Evolutionary conservation across 2,329 filamentous ascomycete genomes (phyloP), one percentile per base, ranked within the genome.

Genomic region (Paradendryphiella salina): DNA sequence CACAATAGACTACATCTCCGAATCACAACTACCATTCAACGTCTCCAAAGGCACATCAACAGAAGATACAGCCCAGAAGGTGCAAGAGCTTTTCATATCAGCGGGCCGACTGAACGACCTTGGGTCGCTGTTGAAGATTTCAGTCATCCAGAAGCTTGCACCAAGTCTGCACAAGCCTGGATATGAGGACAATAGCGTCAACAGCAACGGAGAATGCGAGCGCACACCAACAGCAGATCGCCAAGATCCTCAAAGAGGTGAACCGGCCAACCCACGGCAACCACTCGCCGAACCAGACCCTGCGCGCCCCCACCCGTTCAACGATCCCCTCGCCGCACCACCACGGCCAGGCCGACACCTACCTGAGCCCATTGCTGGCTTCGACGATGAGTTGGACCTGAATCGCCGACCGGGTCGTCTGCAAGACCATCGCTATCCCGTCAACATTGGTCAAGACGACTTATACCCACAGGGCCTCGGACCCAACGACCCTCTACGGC

Each of bases 321-420:
- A 82, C 38, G 86, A 87, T 65, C 94, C 83, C n/a, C 80, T 88
- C 29, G 84, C 81, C 9, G 81, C 77, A 14, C 75, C 67, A 1
- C 82, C 82, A 11, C 60, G 59, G 6, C 85, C 81, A 0, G 78
- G 82, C 34, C 79, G 79, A 15, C 88, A 88, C 1, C 67, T 85
- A 13, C 91, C 92, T 59, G 91, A 96, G 60, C 84, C 87, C 0
- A 92, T 93, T 0, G 94, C 94, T 0, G 90, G 84, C 15, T 97
- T 97, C 60, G 94, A 97, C 60, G 93, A 99, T 69, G 91, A 96
- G 66, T 87, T 90, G 64, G 90, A 96, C 56, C 81, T 96, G 52
- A 85, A 89, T 54, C 80, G 85, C 1, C 88, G 85, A 2, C 82
- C 85, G 8, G 78, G 80, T 3, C 66, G 75, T 64, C 78, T 60